Percentiles rank a stretch among this genome's conserved stretches.
phyloP scores from a whole-genome alignment of 345 rosid genomes.

The Hibiscus syriacus region DNA sequence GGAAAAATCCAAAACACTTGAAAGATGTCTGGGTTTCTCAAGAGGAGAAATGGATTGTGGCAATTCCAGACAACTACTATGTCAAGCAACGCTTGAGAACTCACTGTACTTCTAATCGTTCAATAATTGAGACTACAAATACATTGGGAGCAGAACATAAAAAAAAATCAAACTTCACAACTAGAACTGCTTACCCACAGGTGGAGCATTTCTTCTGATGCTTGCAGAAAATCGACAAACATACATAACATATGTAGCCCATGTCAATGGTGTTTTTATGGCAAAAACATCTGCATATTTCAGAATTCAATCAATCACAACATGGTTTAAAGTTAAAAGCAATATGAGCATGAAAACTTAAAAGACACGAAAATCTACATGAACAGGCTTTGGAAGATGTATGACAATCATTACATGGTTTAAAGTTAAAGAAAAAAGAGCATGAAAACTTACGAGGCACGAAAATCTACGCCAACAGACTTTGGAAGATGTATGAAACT shows the following conservation, averaged over 20 bases:
- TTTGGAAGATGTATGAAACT: constrained; percentile 79
- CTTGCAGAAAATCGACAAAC: constrained; percentile 88
- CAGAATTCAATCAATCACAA: constrained; percentile 1
- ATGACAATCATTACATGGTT: too few relatives aligned
- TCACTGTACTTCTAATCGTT: not conserved
- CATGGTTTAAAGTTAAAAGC: not conserved
- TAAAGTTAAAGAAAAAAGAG: not conserved
- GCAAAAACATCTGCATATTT: constrained; percentile 80
- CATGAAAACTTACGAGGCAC: constrained; percentile 69
- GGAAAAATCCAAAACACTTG: not conserved
- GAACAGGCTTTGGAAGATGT: constrained; percentile 89
- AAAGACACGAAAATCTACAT: constrained; percentile 95
- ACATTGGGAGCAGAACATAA: constrained; percentile 7
- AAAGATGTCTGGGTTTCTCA: not conserved
- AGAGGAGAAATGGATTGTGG: not conserved
- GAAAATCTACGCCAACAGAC: constrained; percentile 90
- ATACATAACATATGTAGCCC: constrained; percentile 94
- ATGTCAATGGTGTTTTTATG: constrained; percentile 89
- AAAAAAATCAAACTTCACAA: not conserved
- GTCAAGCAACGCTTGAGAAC: too few relatives aligned
- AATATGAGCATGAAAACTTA: constrained; percentile 26
- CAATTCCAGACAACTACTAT: not conserved
- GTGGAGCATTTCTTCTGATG: constrained; percentile 89
- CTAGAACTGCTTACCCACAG: constrained; percentile 58
- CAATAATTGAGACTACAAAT: not conserved